Base-by-base conservation (phyloP, 805 yeast species). In the Hanseniaspora mollemarum region DNA sequence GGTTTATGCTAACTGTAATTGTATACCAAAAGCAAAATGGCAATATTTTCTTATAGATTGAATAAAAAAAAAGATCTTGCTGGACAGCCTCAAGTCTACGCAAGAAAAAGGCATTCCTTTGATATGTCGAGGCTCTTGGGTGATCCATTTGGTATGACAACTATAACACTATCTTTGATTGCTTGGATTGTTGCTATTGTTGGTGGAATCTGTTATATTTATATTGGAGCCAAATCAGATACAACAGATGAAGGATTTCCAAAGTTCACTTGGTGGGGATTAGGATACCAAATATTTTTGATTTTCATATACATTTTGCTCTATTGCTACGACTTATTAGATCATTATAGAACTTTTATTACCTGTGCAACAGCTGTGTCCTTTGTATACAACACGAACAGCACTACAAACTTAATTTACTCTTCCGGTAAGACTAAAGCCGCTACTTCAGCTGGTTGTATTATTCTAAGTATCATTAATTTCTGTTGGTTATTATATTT, bases 241-340 rank as follows among this genome's bases (percentile, higher is more conserved):
- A 19, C 24, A 3, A 7, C 49, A 13, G 39, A 32, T n/a, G 71
- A 71, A 16, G 56, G 65, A 5, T 86, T 82, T 61, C 96, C 96
- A 1, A 76, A 78, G 56, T 83, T 90, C 66, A 77, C 92, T 3
- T 90, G 98, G 98, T 92, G 98, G 98, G 95, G 94, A 1, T 65
- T 92, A 5, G 88, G 83, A 1, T 92, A 78, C 61, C 80, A 90
- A 66, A 69, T 87, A 19, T 55, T 85, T 28, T 57, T 86, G 38
- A 57, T 77, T 4, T 62, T 71, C 19, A 71, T 76, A 54, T 72
- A 73, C 38, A 58, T 71, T 51, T 69, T 78, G 55, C 13, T 46
- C 2, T 86, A 75, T 66, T 73, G 78, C 63, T 68, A 67, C 59
- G 81, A 83, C 65, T 67, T 78, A 40, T 70, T 86, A 54, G 87